A percentile compares a stretch with the other conserved stretches of the same genome.
Evolutionary conservation across 73 alveolate species (phyloP).

Genomic region (Paramecium primaurelia): DNA sequence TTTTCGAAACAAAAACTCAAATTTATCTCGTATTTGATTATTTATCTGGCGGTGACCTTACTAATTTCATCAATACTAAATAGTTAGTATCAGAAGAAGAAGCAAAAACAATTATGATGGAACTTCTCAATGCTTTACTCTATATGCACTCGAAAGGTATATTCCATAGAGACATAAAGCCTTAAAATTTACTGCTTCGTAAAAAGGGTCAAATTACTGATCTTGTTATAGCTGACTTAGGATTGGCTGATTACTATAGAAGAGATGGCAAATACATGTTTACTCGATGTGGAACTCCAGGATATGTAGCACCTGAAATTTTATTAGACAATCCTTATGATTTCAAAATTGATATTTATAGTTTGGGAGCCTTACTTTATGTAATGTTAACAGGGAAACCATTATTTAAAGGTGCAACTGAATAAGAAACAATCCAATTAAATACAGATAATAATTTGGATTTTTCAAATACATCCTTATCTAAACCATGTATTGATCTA

Average conservation of each 20-base stretch:
- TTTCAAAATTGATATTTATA: constrained; percentile 10
- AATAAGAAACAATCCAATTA: constrained; percentile 61
- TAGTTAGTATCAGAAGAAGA: constrained; percentile 53
- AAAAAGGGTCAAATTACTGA: neutral
- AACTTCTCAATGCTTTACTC: constrained; percentile 2
- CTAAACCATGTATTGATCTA: neutral
- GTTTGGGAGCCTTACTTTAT: constrained; percentile 32
- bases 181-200: constrained; percentile 51
- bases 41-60: neutral
- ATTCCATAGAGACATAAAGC: constrained; percentile 48
- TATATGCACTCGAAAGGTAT: constrained; percentile 35
- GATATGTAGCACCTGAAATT: constrained; percentile 61
- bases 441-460: neutral
- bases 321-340: constrained; percentile 42
- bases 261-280: neutral
- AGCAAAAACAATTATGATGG: constrained; percentile 2
- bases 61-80: constrained; percentile 38
- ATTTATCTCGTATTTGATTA: constrained; percentile 60
- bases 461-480: neutral
- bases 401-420: constrained; percentile 77
- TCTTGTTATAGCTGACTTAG: neutral
- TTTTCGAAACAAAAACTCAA: constrained; percentile 71
- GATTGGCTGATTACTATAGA: constrained; percentile 36
- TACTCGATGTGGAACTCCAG: constrained; percentile 58
- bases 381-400: constrained; percentile 20